Evolutionary conservation across 176 grass and related monocot genomes (phyloP), one percentile per base, ranked within the genome.

Genomic region (Avena insularis): DNA sequence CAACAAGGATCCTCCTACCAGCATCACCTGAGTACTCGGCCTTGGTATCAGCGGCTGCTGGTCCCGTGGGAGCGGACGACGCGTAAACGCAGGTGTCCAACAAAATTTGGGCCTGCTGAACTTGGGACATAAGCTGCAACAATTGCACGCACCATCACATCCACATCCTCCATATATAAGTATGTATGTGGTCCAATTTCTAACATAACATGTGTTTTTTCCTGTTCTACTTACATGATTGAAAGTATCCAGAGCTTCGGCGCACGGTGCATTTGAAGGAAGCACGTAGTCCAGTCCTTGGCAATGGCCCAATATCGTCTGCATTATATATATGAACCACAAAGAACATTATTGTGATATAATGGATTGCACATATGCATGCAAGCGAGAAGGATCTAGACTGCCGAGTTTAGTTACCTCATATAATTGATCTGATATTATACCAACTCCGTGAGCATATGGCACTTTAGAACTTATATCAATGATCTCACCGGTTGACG

Each of bases 381-480:
- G 12, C 5, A 59, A 61, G n/a, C n/a, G 9, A n/a, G n/a, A n/a
- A 2, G n/a, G 66, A 85, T 47, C 33, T 10, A 16, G 50, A 73
- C 15, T 6, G 45, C 33, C 48, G 29, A 29, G 29, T 29, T 29
- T 29, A 29, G 31, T 70, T 81, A 93, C 88, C 91, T 91, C 88
- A 23, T 88, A 29, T 29, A 29, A 29, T 29, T 29, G 29, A 29
- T 29, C 29, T 29, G 29, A 29, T 29, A 93, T 93, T 38, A 93
- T 86, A 31, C 88, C 88, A 29, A 86, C 8, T 11, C 91, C 91
- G 23, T 88, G 91, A 27, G 91, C 91, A 88, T n/a, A 91, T 5
- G 91, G 91, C 61, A 93, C 85, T 83, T 5, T 83, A 80, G 86
- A 75, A 15, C 15, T 79, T 12, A 2, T 1, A 83, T 93, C 88